phyloP scores from a whole-genome alignment of 495 filamentous ascomycete species.

The Pyrenula aspistea region DNA sequence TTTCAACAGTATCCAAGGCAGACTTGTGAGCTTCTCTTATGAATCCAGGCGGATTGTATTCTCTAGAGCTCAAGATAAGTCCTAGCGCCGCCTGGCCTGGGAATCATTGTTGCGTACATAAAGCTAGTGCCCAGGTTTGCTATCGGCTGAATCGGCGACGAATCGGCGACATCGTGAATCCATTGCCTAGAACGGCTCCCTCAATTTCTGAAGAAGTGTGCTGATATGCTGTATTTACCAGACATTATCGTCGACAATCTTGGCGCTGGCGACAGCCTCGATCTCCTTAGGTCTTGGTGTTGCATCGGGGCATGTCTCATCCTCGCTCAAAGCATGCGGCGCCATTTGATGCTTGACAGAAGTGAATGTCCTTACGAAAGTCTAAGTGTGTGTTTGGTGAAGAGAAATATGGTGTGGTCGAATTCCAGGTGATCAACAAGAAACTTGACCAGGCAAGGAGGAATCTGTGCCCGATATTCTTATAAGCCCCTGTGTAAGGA shows the following conservation, averaged over 20 bases:
- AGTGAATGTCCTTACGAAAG: too few species aligned
- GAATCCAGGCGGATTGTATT: conserved; percentile 5
- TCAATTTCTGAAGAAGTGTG: neutral
- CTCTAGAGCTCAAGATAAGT: neutral
- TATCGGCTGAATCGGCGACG: conserved; percentile 5
- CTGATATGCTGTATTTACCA: neutral
- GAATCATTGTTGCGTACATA: neutral
- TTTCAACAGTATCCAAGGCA: conserved; percentile 3
- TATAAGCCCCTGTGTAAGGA: too few species aligned
- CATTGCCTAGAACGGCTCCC: conserved; percentile 1
- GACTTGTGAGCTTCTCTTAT: conserved; percentile 5
- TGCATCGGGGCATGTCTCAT: too few species aligned
- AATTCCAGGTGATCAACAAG: too few species aligned
- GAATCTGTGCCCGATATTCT: too few species aligned
- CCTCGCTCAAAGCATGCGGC: too few species aligned
- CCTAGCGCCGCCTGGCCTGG: neutral
- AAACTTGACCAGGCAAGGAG: too few species aligned
- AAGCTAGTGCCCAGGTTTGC: conserved; percentile 6
- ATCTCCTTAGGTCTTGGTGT: too few species aligned
- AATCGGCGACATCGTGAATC: neutral
- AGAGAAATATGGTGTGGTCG: too few species aligned
- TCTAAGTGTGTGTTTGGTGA: too few species aligned
- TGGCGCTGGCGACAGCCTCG: too few species aligned
- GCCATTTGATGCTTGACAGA: too few species aligned
- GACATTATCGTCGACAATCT: neutral